Conservation (phyloP, 305 asterid species). For the Petunia hybrid region DNA sequence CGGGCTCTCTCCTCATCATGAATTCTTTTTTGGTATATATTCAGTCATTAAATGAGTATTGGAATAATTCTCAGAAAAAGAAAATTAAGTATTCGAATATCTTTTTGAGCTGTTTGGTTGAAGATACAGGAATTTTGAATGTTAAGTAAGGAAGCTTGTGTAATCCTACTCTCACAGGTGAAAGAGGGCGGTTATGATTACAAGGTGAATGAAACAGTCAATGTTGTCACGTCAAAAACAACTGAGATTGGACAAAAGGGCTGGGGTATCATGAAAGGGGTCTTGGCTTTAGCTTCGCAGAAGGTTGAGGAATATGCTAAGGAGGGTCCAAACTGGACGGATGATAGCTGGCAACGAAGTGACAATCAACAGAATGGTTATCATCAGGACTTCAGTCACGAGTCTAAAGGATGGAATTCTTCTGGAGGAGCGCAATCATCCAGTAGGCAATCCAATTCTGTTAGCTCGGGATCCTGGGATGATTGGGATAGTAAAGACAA, state of each 20-base stretch:
- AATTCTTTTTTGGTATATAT: neutral
- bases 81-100: too few relatives aligned
- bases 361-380: conserved; percentile 52
- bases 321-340: conserved; percentile 48
- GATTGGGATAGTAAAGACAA: conserved; percentile 79
- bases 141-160: conserved; percentile 25
- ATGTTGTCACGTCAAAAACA: conserved; percentile 80
- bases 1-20: neutral
- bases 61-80: too few relatives aligned
- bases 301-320: conserved; percentile 91
- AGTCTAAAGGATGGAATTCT: conserved; percentile 68
- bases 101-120: too few relatives aligned
- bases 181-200: conserved; percentile 90
- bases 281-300: conserved; percentile 93
- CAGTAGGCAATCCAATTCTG: conserved; percentile 55
- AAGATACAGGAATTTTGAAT: conserved; percentile 6
- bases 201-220: conserved; percentile 93
- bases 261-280: conserved; percentile 98
- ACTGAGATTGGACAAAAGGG: conserved; percentile 90
- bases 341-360: conserved; percentile 62
- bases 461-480: conserved; percentile 61
- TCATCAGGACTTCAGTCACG: conserved; percentile 61
- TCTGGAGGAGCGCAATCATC: conserved; percentile 49
- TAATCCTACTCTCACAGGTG: conserved; percentile 58
- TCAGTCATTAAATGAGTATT: too few relatives aligned